phyloP scores from a whole-genome alignment of 2,329 filamentous ascomycete species.

The Rhynchosporium graminicola region DNA sequence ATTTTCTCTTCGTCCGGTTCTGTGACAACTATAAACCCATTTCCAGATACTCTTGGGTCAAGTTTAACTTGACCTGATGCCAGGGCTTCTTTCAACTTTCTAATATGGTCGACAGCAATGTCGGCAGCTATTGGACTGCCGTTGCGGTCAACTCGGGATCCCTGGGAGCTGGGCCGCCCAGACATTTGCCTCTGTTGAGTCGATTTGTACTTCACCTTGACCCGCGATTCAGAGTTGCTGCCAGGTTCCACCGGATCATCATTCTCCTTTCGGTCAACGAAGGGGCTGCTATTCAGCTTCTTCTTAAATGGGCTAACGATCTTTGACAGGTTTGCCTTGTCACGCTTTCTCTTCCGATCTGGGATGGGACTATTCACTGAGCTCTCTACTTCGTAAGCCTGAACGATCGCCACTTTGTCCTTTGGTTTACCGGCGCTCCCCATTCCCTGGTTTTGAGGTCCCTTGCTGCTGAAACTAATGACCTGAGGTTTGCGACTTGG shows the following conservation, averaged over 20 bases:
- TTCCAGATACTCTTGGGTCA: not conserved
- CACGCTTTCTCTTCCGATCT: slow-evolving; percentile 12
- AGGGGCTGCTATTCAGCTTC: slow-evolving; percentile 12
- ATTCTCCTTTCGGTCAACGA: not conserved
- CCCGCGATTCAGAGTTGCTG: not conserved
- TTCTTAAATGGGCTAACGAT: slow-evolving; percentile 7
- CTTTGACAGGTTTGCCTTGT: not conserved
- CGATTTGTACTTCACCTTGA: not conserved
- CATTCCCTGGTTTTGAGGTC: slow-evolving; percentile 34
- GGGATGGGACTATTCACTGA: not conserved
- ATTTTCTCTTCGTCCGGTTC: not conserved
- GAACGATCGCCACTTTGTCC: not conserved
- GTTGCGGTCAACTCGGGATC: slow-evolving; percentile 33
- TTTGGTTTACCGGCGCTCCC: slow-evolving; percentile 15
- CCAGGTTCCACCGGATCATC: not conserved
- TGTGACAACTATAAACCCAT: not conserved
- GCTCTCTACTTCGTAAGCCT: not conserved
- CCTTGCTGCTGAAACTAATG: slow-evolving; percentile 29
- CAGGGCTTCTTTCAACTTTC: slow-evolving; percentile 22
- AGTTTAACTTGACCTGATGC: not conserved
- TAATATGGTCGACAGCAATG: slow-evolving; percentile 25
- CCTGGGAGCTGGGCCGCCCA: slow-evolving; percentile 29
- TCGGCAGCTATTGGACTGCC: slow-evolving; percentile 34
- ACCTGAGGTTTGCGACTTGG: slow-evolving; percentile 28
- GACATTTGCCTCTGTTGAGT: slow-evolving; percentile 9